Percentiles rank a stretch among this genome's conserved stretches.
Evolutionary conservation across 169 alveolate species (phyloP).

Genomic region (Babesia caballi): DNA sequence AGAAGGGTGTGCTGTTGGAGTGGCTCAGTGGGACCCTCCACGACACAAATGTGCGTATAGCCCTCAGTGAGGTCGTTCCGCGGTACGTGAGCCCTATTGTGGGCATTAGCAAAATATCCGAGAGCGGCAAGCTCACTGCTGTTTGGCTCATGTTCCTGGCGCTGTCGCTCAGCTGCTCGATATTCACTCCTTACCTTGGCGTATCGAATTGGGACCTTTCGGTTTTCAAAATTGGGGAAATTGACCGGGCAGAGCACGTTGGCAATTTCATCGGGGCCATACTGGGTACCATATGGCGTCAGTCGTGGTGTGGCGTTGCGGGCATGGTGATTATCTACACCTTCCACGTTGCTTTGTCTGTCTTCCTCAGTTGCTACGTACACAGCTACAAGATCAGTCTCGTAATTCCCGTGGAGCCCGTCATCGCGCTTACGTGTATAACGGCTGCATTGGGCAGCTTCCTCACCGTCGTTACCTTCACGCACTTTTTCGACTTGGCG

Average conservation of each 20-base stretch:
- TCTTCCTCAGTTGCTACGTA: background rate
- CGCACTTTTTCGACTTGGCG: background rate
- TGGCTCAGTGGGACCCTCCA: slow-evolving; percentile 32
- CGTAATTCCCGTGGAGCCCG: background rate
- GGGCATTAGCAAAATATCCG: background rate
- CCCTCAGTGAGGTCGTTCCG: slow-evolving; percentile 17
- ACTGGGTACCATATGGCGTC: background rate
- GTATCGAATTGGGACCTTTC: slow-evolving; percentile 25
- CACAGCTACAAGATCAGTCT: slow-evolving; percentile 30
- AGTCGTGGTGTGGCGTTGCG: background rate
- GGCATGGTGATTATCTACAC: background rate
- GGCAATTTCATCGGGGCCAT: slow-evolving; percentile 12
- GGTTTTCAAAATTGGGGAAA: slow-evolving; percentile 1
- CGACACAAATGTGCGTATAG: background rate
- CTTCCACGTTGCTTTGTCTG: background rate
- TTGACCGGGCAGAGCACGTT: slow-evolving; percentile 26
- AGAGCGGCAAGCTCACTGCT: background rate
- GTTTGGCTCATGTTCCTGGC: slow-evolving; percentile 12
- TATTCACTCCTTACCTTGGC: slow-evolving; percentile 18
- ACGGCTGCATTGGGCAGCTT: slow-evolving; percentile 12
- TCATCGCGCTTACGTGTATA: background rate
- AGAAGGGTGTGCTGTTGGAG: background rate
- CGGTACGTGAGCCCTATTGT: slow-evolving; percentile 4
- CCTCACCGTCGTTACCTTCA: slow-evolving; percentile 1
- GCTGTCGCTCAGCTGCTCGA: slow-evolving; percentile 4